Conservation (phyloP, 345 rosid species). For the Populus ilicifolia region DNA sequence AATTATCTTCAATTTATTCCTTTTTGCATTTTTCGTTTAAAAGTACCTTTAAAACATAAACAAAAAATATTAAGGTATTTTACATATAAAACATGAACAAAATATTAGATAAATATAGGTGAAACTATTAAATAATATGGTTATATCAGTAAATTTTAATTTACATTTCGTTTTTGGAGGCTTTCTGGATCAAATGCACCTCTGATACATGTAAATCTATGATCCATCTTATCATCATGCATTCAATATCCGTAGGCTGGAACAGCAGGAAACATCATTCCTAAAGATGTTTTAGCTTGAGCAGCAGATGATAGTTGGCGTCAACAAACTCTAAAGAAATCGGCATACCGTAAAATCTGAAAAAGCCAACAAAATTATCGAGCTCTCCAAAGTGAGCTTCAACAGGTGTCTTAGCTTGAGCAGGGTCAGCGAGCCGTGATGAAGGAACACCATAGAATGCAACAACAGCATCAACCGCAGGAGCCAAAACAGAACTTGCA, state of each 20-base stretch:
- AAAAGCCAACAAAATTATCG: conserved; percentile 71
- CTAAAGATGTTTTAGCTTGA: no score
- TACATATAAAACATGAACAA: no score
- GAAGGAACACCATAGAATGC: conserved; percentile 88
- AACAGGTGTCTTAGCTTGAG: conserved; percentile 75
- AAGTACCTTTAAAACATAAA: no score
- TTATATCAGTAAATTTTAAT: not conserved
- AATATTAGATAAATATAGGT: no score
- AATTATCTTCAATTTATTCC: no score
- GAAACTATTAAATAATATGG: no score
- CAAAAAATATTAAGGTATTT: no score
- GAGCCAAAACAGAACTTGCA: conserved; percentile 88
- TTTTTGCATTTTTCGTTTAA: no score
- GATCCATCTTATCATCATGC: not conserved
- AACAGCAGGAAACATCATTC: not conserved
- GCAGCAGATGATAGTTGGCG: not conserved
- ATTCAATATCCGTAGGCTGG: not conserved
- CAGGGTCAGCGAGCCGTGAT: conserved; percentile 75
- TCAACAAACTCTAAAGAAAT: not conserved
- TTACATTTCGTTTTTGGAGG: not conserved
- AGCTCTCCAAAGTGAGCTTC: conserved; percentile 96
- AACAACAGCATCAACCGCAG: conserved; percentile 81
- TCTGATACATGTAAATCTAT: not conserved
- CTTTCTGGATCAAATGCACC: not conserved
- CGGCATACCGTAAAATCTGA: conserved; percentile 69